A percentile compares a stretch with the other conserved stretches of the same genome.
phyloP scores from a whole-genome alignment of 495 filamentous ascomycete genomes.

The Cryomyces antarcticus region DNA sequence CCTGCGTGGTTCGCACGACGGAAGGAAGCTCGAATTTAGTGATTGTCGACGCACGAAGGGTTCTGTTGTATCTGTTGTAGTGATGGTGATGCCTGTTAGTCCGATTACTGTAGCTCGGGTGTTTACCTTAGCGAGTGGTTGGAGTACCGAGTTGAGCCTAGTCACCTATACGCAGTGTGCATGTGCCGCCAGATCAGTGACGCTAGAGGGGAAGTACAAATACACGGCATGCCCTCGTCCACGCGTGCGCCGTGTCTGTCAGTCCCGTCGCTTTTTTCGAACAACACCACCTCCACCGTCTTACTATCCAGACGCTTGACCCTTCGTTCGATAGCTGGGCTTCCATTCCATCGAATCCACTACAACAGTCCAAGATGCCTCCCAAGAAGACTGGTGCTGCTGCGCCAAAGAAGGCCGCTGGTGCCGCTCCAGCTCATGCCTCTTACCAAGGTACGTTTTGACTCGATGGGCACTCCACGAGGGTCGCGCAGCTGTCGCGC shows the following conservation, averaged over 20 bases:
- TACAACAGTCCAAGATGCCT: constrained; percentile 30
- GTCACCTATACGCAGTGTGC: too few species aligned
- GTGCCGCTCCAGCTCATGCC: constrained; percentile 25
- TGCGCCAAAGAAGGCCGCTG: constrained; percentile 28
- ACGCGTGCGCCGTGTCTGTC: background rate
- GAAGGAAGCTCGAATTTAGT: too few species aligned
- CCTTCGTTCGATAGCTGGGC: constrained; percentile 7
- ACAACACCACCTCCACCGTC: background rate
- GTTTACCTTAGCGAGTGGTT: background rate
- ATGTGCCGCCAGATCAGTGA: too few species aligned
- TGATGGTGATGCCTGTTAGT: too few species aligned
- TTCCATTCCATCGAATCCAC: constrained; percentile 1
- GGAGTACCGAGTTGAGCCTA: background rate
- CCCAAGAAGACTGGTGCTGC: constrained; percentile 38
- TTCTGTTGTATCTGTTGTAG: too few species aligned
- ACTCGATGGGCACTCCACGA: constrained; percentile 1
- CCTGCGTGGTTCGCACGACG: too few species aligned
- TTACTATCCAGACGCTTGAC: background rate
- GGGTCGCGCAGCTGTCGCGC: constrained; percentile 6
- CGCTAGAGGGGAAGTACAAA: background rate
- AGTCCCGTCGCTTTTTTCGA: background rate
- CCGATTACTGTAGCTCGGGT: too few species aligned
- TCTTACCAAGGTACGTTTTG: constrained; percentile 32
- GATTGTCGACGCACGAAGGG: too few species aligned
- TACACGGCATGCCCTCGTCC: background rate